Base-by-base conservation (phyloP, 805 yeast genomes). In the Metschnikowia colocasiae region DNA sequence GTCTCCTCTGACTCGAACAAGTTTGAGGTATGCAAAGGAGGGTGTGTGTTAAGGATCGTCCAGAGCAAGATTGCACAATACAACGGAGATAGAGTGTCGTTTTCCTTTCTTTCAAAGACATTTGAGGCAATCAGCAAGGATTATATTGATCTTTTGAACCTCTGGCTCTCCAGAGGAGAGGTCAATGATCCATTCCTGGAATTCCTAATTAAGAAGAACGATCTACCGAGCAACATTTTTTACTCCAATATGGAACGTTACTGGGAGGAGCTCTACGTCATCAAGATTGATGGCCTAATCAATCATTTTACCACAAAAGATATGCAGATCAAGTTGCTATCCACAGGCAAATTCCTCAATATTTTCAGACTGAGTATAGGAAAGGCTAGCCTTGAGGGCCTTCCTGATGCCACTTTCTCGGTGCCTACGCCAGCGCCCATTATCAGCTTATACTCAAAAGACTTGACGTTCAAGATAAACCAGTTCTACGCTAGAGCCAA, bases 331-430 rank as follows among this genome's bases (percentile, higher is more conserved):
- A 84, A 85, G 62, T 75, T 92, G 0, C 68, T 92, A 20, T 70
- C 82, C 43, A 87, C 97, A 0, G 99, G 99, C 1, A 91, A 89
- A 64, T 83, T 83, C 56, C 68, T 90, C 47, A 87, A 88, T 57
- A 83, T 92, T 2, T 72, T 86, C 37, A 75, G 80, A 46, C 81
- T 76, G 47, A 82, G 87, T 57, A 63, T 68, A 9, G 85, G 83
- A 0, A 66, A 79, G 3, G 68, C 70, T n/a, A 60, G 64, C 43
- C 60, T 69, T 27, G 60, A 60, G 4, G 47, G 40, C 19, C 56
- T 68, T 18, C 56, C 63, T 18, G 72, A 67, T 39, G 31, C 40
- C 5, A 49, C 68, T 1, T 39, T 48, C 13, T 31, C 40, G 7
- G 41, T 33, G 22, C 19, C 45, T 8, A 31, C 46, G 6, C 50